phyloP scores from a whole-genome alignment of 2,329 filamentous ascomycete species.

The Diaporthe sp. region DNA sequence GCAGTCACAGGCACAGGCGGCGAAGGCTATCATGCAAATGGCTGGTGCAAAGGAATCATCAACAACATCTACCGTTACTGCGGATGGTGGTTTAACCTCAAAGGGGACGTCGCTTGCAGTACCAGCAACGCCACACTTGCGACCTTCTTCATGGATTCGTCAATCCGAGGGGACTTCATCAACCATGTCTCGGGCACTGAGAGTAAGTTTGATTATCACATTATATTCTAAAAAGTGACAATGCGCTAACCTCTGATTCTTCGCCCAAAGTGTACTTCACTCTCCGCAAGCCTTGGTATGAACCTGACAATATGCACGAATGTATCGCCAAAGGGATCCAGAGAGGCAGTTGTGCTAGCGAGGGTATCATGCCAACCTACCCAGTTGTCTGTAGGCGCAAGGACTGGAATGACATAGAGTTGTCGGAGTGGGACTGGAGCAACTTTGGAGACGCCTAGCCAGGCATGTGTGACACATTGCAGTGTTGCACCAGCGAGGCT shows the following conservation, averaged over 20 bases:
- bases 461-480: neutral
- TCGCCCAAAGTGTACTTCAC: neutral
- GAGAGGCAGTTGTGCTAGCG: neutral
- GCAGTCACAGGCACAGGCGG: slow-evolving; percentile 4
- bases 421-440: neutral
- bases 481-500: neutral
- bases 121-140: neutral
- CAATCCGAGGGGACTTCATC: neutral
- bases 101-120: neutral
- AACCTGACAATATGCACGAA: neutral
- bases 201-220: neutral
- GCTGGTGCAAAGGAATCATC: neutral
- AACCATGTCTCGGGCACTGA: neutral
- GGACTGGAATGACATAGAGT: neutral
- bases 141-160: neutral
- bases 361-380: neutral
- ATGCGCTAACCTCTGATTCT: neutral
- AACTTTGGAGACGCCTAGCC: neutral
- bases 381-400: neutral
- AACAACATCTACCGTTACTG: neutral
- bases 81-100: neutral
- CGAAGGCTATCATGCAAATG: neutral
- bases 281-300: neutral
- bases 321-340: slow-evolving; percentile 8
- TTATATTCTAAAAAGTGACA: neutral